Conservation (phyloP, 2,329 filamentous ascomycete species). For the Rhynchosporium secalis region DNA sequence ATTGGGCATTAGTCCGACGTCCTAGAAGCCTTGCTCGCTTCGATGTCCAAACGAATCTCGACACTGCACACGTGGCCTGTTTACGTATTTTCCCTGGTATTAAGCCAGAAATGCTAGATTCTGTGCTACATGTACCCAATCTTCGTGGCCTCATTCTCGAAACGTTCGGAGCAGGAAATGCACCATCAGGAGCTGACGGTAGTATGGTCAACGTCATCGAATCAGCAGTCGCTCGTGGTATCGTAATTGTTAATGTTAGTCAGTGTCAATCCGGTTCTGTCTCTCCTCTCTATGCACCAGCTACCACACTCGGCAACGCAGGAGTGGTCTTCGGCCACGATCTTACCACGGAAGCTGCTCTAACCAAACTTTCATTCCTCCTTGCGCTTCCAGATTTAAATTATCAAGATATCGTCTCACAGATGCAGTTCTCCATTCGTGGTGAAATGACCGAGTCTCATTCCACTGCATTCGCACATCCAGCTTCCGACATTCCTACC, state of each 20-base stretch:
- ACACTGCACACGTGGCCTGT: conserved; percentile 68
- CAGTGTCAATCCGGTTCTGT: conserved; percentile 60
- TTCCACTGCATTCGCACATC: conserved; percentile 55
- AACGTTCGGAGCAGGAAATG: conserved; percentile 72
- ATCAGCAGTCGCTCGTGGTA: conserved; percentile 63
- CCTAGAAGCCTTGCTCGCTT: conserved; percentile 59
- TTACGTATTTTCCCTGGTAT: conserved; percentile 72
- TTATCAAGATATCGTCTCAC: conserved; percentile 56
- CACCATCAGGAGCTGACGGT: conserved; percentile 61
- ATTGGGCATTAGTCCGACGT: conserved; percentile 62
- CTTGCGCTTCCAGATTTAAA: conserved; percentile 59
- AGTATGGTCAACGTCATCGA: conserved; percentile 62
- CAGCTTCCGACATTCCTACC: conserved; percentile 39
- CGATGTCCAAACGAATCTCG: conserved; percentile 60
- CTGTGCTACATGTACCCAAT: conserved; percentile 60
- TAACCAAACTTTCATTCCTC: conserved; percentile 45
- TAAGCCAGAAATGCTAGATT: conserved; percentile 68
- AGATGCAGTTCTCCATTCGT: conserved; percentile 62
- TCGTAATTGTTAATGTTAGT: conserved; percentile 72
- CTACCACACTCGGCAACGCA: conserved; percentile 61
- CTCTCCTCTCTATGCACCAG: conserved; percentile 58
- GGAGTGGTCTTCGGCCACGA: conserved; percentile 70
- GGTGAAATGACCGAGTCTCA: conserved; percentile 61
- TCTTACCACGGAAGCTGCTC: conserved; percentile 59
- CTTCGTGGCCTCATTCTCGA: conserved; percentile 68